phyloP scores from a whole-genome alignment of 2,329 filamentous ascomycete genomes.

The Pyrenochaeta sp. region DNA sequence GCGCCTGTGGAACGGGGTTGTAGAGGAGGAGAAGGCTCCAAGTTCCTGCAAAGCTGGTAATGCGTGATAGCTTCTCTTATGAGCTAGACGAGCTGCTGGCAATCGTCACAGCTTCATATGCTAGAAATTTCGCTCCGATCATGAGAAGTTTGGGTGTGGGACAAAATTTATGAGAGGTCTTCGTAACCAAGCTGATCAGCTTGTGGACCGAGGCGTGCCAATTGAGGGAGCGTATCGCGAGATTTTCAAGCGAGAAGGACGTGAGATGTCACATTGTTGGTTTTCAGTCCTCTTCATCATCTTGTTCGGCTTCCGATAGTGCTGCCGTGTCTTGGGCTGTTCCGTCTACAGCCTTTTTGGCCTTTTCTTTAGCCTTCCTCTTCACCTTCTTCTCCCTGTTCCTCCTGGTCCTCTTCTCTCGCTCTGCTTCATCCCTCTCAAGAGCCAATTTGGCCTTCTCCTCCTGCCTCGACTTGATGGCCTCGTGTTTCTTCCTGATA shows the following conservation, averaged over 20 bases:
- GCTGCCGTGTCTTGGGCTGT: background rate
- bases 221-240: too few species aligned
- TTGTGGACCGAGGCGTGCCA: too few species aligned
- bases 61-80: too few species aligned
- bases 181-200: too few species aligned
- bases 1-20: too few species aligned
- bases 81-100: too few species aligned
- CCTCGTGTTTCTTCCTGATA: conserved; percentile 41
- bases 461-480: conserved; percentile 29
- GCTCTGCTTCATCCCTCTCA: conserved; percentile 44
- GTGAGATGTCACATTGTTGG: background rate
- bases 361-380: conserved; percentile 44
- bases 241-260: background rate
- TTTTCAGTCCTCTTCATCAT: conserved; percentile 1
- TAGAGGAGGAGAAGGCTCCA: too few species aligned
- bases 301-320: background rate
- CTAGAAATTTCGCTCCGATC: too few species aligned
- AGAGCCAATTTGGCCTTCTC: conserved; percentile 33
- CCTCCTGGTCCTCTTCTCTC: conserved; percentile 45
- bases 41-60: too few species aligned
- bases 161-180: too few species aligned
- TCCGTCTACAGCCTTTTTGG: conserved; percentile 30
- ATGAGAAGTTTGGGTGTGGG: too few species aligned
- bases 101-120: too few species aligned
- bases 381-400: conserved; percentile 50